Base-by-base conservation (phyloP, 176 grass and related monocot genomes). In the Poa annua region DNA sequence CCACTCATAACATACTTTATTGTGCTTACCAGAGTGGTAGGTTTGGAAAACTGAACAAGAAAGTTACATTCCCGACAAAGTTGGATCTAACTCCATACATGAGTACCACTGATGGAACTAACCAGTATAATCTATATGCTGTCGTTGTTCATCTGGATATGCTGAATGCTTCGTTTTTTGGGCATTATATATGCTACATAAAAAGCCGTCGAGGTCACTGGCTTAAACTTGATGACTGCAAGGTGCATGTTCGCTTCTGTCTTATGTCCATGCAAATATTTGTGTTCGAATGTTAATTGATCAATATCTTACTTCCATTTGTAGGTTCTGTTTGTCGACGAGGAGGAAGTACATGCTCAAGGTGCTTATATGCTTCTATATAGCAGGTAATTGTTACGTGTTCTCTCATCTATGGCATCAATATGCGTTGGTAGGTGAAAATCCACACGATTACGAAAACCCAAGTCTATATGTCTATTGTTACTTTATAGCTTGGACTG, bases 321-420 rank as follows among this genome's bases (percentile, higher is more conserved):
- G 53, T 83, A 99, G 96, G 96, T 96, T 52, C 81, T 81, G 81
- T 20, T 64, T 47, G 96, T 96, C 66, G 91, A 89, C 49, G 87
- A 85, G 80, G 89, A 94, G 68, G 96, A 99, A 85, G 96, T 96
- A 47, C 96, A 92, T 90, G 88, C 87, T 89, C 91, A 99, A 90
- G 89, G 96, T 69, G 96, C 96, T 85, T 99, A 99, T 89, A 99
- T 96, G 96, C 96, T 99, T 59, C 73, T 99, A 83, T 99, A 99
- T 78, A 94, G 78, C 78, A 92, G 93, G 95, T 94, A 89, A 84
- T 54, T 51, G 26, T 80, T 51, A 66, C 52, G 29, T 41, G 35
- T 72, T 4, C 56, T 14, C 36, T 74, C 55, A 15, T 51, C 41
- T 55, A 72, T 71, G 42, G n/a, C 52, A 53, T 67, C 44, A 42